phyloP scores from a whole-genome alignment of 805 yeast genomes.

The Ogataea saltuana region DNA sequence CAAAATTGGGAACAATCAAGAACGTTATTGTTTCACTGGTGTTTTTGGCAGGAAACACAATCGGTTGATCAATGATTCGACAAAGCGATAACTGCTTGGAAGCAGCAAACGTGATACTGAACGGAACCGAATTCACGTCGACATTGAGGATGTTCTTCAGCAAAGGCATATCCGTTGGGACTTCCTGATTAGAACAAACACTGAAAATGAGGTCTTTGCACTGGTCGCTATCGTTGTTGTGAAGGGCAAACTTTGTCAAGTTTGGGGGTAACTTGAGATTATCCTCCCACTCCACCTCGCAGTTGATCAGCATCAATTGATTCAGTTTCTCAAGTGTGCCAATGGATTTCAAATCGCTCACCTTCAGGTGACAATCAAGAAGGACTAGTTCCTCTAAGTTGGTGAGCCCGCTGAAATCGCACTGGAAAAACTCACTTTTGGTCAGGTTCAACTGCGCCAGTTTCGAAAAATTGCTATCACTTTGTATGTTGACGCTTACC shows the following conservation, averaged over 20 bases:
- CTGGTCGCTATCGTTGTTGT: conserved; percentile 17
- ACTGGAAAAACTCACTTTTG: conserved; percentile 13
- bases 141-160: conserved; percentile 4
- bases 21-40: conserved; percentile 11
- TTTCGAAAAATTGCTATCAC: not conserved
- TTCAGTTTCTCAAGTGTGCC: conserved; percentile 5
- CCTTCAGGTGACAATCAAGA: conserved; percentile 21
- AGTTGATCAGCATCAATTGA: conserved; percentile 21
- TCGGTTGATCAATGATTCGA: conserved; percentile 4
- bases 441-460: conserved; percentile 18
- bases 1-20: conserved; percentile 20
- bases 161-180: not conserved
- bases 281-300: conserved; percentile 23
- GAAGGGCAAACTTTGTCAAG: conserved; percentile 20
- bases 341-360: conserved; percentile 15
- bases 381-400: conserved; percentile 18
- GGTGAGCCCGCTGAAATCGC: conserved; percentile 15
- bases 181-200: not conserved
- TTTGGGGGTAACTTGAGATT: conserved; percentile 21
- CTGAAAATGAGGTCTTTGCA: conserved; percentile 22
- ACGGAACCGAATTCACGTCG: conserved; percentile 21
- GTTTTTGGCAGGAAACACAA: conserved; percentile 12
- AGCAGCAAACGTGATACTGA: conserved; percentile 5
- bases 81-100: conserved; percentile 5
- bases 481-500: conserved; percentile 1